These are phyloP conservation scores for Wickerhamomyces tratensis DNA, from an alignment of 805 yeast genomes.

Conservation along the genomic window DNA sequence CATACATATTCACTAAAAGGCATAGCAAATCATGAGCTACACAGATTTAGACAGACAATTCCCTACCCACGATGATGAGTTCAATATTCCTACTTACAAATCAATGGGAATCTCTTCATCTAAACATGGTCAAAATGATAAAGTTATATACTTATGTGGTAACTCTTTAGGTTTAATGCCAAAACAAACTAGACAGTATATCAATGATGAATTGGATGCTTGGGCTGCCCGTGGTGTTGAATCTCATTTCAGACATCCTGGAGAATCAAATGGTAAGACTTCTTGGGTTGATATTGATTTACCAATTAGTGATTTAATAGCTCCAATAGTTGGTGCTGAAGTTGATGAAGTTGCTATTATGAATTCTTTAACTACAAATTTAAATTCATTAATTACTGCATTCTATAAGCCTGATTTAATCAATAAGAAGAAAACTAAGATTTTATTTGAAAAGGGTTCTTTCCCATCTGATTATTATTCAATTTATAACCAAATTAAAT, in stretches of 20 bases:
- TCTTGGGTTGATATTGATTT: conserved; percentile 82
- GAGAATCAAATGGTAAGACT: conserved; percentile 34
- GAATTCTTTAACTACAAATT: conserved; percentile 78
- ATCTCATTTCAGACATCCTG: conserved; percentile 70
- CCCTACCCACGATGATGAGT: conserved; percentile 33
- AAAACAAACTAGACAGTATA: conserved; percentile 39
- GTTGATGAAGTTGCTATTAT: conserved; percentile 76
- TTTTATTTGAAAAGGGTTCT: conserved; percentile 77
- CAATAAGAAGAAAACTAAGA: conserved; percentile 44
- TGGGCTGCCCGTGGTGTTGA: conserved; percentile 81
- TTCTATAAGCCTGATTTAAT: conserved; percentile 55
- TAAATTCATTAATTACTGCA: conserved; percentile 63
- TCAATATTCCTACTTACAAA: conserved; percentile 57
- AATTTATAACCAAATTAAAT: conserved; percentile 57
- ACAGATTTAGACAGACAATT: conserved; percentile 6
- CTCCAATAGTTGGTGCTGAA: conserved; percentile 69
- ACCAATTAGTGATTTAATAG: conserved; percentile 59
- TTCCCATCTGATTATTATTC: conserved; percentile 93
- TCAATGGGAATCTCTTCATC: conserved; percentile 38
- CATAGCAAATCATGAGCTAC: no score
- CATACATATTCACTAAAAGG: no score
- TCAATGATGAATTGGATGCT: conserved; percentile 63
- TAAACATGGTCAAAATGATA: conserved; percentile 1
- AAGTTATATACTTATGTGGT: conserved; percentile 69
- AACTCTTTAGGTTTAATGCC: conserved; percentile 95